A percentile compares a stretch with the other conserved stretches of the same genome.
These are phyloP conservation scores for Begonia loranthoides DNA, from an alignment of 306 rosid species.

Conservation along the genomic window DNA sequence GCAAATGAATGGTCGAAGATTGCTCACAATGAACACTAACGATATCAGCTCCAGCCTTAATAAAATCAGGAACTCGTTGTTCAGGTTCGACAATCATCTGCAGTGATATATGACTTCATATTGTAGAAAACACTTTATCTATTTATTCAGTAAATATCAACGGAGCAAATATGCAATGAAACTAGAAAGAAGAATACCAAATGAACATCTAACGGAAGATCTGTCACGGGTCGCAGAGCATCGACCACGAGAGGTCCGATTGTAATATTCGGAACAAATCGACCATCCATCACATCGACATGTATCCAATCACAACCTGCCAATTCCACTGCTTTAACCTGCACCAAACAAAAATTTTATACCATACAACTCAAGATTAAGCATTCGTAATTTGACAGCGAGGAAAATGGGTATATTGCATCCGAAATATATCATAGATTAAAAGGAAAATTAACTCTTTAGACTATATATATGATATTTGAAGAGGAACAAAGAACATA, in stretches of 20 bases:
- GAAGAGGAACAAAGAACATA: constrained; percentile 11
- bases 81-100: constrained; percentile 99
- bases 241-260: constrained; percentile 94
- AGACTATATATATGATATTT: background rate
- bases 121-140: constrained; percentile 1
- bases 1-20: constrained; percentile 94
- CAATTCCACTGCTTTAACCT: constrained; percentile 98
- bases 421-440: background rate
- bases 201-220: constrained; percentile 98
- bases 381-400: background rate
- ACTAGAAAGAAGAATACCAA: constrained; percentile 43
- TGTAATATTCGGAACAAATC: constrained; percentile 96
- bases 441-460: background rate
- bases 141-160: background rate
- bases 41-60: constrained; percentile 99
- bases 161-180: background rate
- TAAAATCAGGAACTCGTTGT: constrained; percentile 89
- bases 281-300: constrained; percentile 98
- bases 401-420: background rate
- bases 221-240: constrained; percentile 98
- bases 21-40: constrained; percentile 92
- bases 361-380: background rate
- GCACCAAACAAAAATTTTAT: constrained; percentile 11
- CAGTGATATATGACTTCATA: constrained; percentile 11
- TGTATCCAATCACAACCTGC: constrained; percentile 99